Base-by-base conservation (phyloP, 1,139 yeast genomes). In the Komagataea norvegica region DNA sequence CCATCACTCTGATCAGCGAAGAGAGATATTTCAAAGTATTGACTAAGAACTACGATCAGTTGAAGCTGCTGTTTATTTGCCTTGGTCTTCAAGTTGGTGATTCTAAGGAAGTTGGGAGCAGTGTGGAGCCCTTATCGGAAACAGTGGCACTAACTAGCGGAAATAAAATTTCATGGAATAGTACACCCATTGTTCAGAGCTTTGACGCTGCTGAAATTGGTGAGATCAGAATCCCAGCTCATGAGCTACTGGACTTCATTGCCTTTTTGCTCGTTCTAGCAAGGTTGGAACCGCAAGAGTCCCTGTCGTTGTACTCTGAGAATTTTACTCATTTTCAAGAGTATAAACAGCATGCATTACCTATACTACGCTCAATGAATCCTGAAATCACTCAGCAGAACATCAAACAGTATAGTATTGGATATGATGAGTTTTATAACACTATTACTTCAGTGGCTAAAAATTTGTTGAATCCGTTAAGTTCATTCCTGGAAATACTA, bases 341-440 rank as follows among this genome's bases (percentile, higher is more conserved):
- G 5, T 64, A 53, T 46, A 54, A 55, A 37, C 21, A 31, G 2
- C 44, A 54, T 29, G 63, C 67, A 1, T 31, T 53, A 7, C 49
- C 48, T n/a, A 46, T 79, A 11, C 40, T 78, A n/a, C 57, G 72
- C 37, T 66, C 74, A n/a, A 62, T 78, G 51, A 64, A 69, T 36
- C 43, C 64, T 6, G 47, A 51, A 7, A 51, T 68, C 17, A 54
- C 52, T 1, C 29, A 40, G 0, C 39, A 51, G 1, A 64, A 60
- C 36, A 36, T 61, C 3, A 37, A 46, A 2, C 37, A 48, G 0
- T 38, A 42, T 10, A 38, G 38, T 0, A 59, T 79, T 3, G 41
- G 57, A 1, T 68, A 51, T 43, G 43, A 49, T 0, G 65, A 68
- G 31, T 73, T 74, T 46, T 41, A 50, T 4, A 37, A 41, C 3